Conservation (phyloP, 208 protist species). For the Trypanosoma platydactyli region DNA sequence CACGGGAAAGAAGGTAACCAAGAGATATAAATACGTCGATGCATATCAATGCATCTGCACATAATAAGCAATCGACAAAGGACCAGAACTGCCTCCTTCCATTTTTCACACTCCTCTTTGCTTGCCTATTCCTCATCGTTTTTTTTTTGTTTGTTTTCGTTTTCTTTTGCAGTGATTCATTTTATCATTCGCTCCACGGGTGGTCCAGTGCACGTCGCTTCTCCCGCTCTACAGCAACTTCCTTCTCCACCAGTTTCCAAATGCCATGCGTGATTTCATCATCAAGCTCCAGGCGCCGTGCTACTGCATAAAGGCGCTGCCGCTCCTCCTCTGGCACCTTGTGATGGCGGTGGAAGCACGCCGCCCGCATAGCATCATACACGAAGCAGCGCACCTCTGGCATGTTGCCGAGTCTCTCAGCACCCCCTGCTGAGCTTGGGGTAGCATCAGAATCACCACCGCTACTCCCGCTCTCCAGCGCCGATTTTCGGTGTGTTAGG, state of each 20-base stretch:
- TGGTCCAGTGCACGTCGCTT: slow-evolving; percentile 66
- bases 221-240: slow-evolving; percentile 59
- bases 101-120: too few species aligned
- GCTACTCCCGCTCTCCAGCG: slow-evolving; percentile 12
- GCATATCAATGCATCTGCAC: background rate
- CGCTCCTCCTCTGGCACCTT: slow-evolving; percentile 47
- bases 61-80: too few species aligned
- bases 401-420: slow-evolving; percentile 38
- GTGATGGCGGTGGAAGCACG: slow-evolving; percentile 53
- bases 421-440: slow-evolving; percentile 7
- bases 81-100: too few species aligned
- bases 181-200: slow-evolving; percentile 44
- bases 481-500: slow-evolving; percentile 12
- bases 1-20: background rate
- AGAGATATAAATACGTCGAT: background rate
- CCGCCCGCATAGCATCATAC: slow-evolving; percentile 78
- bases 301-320: slow-evolving; percentile 42
- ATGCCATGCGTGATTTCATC: slow-evolving; percentile 41
- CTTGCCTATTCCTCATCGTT: too few species aligned
- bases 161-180: background rate
- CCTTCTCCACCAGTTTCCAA: slow-evolving; percentile 67
- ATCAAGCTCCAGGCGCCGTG: slow-evolving; percentile 39
- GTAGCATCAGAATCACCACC: background rate
- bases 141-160: background rate
- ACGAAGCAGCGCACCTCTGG: slow-evolving; percentile 79